Evolutionary conservation across 2,329 filamentous ascomycete genomes (phyloP).

Genomic region (Trichophyton rubrum): DNA sequence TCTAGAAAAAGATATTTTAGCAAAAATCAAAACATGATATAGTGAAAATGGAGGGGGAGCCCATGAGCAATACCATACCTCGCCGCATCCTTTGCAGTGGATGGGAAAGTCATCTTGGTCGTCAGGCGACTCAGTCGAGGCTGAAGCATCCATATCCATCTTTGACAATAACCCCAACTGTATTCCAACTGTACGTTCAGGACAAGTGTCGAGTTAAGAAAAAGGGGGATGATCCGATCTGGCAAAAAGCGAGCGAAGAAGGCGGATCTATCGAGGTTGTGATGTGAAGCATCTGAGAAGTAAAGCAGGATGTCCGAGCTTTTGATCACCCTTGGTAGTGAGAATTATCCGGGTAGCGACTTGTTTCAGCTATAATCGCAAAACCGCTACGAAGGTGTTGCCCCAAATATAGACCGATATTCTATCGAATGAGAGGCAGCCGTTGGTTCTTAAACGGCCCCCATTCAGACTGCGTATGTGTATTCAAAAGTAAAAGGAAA

Average conservation of each 20-base stretch:
- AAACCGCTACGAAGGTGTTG: neutral
- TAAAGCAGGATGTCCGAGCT: neutral
- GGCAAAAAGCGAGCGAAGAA: neutral
- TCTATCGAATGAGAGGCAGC: slow-evolving; percentile 1
- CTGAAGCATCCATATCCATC: slow-evolving; percentile 3
- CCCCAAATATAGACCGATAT: neutral
- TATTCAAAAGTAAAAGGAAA: neutral
- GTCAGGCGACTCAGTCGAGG: slow-evolving; percentile 39
- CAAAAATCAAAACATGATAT: neutral
- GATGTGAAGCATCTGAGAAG: slow-evolving; percentile 3
- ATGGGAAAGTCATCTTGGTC: slow-evolving; percentile 69
- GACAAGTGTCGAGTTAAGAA: neutral
- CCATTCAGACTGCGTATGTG: neutral
- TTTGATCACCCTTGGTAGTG: neutral
- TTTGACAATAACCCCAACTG: neutral
- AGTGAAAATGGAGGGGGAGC: slow-evolving; percentile 16
- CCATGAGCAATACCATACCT: slow-evolving; percentile 43
- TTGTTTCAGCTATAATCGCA: slow-evolving; percentile 2
- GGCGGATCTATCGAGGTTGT: neutral
- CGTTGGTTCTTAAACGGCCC: neutral
- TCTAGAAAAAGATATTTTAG: slow-evolving; percentile 42
- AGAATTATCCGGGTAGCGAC: neutral
- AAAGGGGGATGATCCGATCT: neutral
- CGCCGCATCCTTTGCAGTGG: slow-evolving; percentile 85
- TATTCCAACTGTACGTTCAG: neutral